Base-by-base conservation (phyloP, 345 rosid species). In the Populus deltoides region DNA sequence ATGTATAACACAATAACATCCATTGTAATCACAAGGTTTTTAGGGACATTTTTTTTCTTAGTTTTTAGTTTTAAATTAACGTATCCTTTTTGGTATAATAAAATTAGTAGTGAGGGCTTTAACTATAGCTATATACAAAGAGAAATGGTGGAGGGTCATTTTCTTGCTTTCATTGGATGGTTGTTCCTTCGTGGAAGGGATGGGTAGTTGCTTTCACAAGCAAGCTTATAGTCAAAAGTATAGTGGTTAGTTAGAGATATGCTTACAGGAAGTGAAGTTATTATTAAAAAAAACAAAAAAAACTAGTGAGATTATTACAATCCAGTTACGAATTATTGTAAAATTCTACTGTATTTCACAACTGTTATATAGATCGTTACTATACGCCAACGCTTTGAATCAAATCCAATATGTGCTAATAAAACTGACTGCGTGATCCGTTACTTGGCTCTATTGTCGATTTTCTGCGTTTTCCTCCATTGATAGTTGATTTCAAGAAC, bases 191-290 rank as follows among this genome's bases (percentile, higher is more conserved):
- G 17, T 39, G 65, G 75, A 66, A 75, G 72, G 82, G 55, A 81
- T 70, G 2, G 4, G 12, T 68, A 1, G 87, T 83, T 82, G 88
- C 85, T 83, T 85, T 83, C 90, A 62, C 81, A 83, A 83, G 92
- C 31, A 86, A 74, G 82, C 63, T 57, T 29, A 36, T 35, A 71
- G 87, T 78, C 86, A 81, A 87, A 80, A 79, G 70, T 20, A 31
- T 69, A 75, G 47, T 10, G 11, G 12, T 0, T 41, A 29, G 31
- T 27, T 27, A 39, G 43, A 11, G 12, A 39, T 39, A 11, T 39
- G 10, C 11, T 8, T 39, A 39, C 43, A 39, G 10, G 2, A 39
- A 8, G 45, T 41, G 45, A 41, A 41, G 33, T 31, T 41, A 41
- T 41, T 41, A 9, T 9, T 39, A 39, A 1, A 39, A 2, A 41